Conservation (phyloP, 2,329 filamentous ascomycete species). For the Hymenoscyphus fructigenus region DNA sequence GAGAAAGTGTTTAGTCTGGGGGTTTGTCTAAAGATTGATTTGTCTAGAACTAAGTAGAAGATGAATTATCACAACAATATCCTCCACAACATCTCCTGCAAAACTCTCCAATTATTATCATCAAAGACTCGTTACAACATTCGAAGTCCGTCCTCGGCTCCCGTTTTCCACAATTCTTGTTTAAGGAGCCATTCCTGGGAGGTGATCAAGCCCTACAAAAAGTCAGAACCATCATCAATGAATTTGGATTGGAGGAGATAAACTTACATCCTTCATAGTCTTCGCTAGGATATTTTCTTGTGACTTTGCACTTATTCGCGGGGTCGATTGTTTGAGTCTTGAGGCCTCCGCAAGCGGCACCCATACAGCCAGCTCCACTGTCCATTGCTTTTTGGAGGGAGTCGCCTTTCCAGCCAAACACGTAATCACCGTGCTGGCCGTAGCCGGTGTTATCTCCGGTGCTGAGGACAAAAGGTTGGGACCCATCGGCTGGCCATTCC, state of each 20-base stretch:
- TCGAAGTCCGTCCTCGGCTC: not conserved
- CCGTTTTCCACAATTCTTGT: not conserved
- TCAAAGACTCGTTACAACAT: not conserved
- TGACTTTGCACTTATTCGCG: slow-evolving; percentile 10
- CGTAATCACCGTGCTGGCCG: slow-evolving; percentile 51
- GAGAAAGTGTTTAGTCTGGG: not conserved
- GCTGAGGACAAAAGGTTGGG: slow-evolving; percentile 46
- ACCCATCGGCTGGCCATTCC: slow-evolving; percentile 46
- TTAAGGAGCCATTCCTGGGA: not conserved
- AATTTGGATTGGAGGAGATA: not conserved
- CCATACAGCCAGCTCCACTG: slow-evolving; percentile 5
- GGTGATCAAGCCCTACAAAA: not conserved
- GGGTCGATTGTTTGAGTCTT: slow-evolving; percentile 1
- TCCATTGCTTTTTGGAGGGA: slow-evolving; percentile 42
- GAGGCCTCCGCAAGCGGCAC: slow-evolving; percentile 11
- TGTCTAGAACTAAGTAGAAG: not conserved
- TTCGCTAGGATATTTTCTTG: not conserved
- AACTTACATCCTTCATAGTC: slow-evolving; percentile 14
- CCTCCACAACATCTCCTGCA: not conserved
- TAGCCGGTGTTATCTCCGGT: slow-evolving; percentile 46
- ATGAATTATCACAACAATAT: not conserved
- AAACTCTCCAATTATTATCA: not conserved
- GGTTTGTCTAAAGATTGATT: not conserved
- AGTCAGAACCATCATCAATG: not conserved
- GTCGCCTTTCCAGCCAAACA: slow-evolving; percentile 52